Conservation (phyloP, 495 filamentous ascomycete species). For the Niebla homalea region DNA sequence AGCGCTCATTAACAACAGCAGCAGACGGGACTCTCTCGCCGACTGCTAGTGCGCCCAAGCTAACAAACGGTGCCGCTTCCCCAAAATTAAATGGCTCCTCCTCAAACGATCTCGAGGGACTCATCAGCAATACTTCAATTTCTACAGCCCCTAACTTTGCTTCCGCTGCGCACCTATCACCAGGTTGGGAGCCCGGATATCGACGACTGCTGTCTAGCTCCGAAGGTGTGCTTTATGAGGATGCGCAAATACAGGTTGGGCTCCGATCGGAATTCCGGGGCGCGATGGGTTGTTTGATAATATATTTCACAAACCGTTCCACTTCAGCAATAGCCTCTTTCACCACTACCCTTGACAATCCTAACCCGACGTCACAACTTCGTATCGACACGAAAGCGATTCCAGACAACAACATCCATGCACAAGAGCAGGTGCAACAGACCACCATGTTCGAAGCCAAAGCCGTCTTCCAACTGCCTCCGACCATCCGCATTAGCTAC, state of each 20-base stretch:
- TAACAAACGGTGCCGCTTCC: constrained; percentile 20
- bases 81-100: constrained; percentile 21
- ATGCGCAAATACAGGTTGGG: constrained; percentile 86
- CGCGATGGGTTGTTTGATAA: constrained; percentile 84
- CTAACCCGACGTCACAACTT: constrained; percentile 49
- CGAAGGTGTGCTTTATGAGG: constrained; percentile 88
- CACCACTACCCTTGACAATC: constrained; percentile 86
- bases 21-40: constrained; percentile 31
- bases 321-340: constrained; percentile 71
- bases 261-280: constrained; percentile 86
- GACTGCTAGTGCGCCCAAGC: constrained; percentile 35
- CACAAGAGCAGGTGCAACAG: constrained; percentile 73
- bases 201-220: constrained; percentile 63
- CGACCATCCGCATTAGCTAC: constrained; percentile 88
- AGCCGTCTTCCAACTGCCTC: constrained; percentile 66
- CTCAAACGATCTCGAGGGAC: constrained; percentile 53
- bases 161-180: constrained; percentile 80
- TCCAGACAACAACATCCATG: constrained; percentile 66
- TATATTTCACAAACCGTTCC: constrained; percentile 92
- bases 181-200: constrained; percentile 89
- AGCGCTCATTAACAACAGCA: constrained; percentile 61
- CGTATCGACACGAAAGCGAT: constrained; percentile 75
- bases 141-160: constrained; percentile 69
- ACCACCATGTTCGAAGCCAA: constrained; percentile 88
- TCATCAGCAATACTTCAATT: constrained; percentile 52